phyloP scores from a whole-genome alignment of 2,329 filamentous ascomycete species.

The Nemania sp. region DNA sequence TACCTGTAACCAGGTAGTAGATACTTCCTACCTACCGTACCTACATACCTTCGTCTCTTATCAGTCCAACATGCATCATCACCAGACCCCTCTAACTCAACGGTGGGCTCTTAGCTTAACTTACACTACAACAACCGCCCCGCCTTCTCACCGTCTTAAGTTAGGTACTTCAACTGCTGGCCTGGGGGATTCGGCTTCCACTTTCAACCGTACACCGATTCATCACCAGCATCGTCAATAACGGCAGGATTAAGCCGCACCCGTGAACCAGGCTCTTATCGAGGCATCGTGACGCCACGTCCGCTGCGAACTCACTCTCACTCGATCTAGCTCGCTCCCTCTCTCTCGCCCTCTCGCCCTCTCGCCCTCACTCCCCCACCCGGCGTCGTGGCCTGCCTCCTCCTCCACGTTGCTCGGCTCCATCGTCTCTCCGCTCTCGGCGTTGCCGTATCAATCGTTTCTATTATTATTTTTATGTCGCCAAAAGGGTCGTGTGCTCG shows the following conservation, averaged over 20 bases:
- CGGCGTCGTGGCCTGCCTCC: background rate
- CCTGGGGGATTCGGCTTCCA: background rate
- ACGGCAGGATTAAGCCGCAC: background rate
- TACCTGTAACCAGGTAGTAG: no score
- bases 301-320: background rate
- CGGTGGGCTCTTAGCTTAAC: conserved; percentile 1
- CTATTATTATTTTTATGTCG: background rate
- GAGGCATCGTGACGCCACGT: background rate
- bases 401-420: conserved; percentile 9
- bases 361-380: background rate
- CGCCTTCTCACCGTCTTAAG: conserved; percentile 14
- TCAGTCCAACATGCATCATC: conserved; percentile 13
- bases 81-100: conserved; percentile 24
- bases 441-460: conserved; percentile 9
- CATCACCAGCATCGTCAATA: background rate
- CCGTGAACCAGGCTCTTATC: background rate
- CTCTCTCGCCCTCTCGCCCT: background rate
- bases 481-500: conserved; percentile 2
- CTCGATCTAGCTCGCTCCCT: background rate
- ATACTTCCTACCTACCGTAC: no score
- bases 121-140: conserved; percentile 1
- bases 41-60: conserved; percentile 13
- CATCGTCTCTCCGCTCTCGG: conserved; percentile 22
- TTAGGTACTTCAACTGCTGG: background rate
- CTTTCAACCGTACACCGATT: conserved; percentile 3